Percentiles rank a stretch among this genome's conserved stretches.
Conservation (phyloP, 2,329 filamentous ascomycete genomes). For the Fusarium solani-melongenae region DNA sequence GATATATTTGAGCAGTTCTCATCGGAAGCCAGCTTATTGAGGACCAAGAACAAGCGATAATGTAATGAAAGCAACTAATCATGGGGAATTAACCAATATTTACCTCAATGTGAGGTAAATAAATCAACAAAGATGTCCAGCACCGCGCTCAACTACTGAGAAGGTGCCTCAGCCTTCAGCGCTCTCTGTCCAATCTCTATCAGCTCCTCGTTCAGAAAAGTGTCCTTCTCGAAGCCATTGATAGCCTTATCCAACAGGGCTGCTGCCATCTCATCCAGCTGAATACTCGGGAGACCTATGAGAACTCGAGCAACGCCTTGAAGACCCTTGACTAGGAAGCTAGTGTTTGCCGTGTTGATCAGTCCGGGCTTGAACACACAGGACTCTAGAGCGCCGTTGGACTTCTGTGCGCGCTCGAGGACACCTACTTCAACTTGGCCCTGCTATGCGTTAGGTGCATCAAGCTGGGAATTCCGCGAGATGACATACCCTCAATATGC, state of each 20-base stretch:
- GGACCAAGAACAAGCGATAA: not conserved
- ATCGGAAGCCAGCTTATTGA: not conserved
- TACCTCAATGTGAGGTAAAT: not conserved
- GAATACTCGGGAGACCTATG: slow-evolving; percentile 49
- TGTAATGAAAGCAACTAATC: not conserved
- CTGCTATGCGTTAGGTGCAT: slow-evolving; percentile 42
- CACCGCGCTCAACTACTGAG: not conserved
- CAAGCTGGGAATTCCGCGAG: not conserved
- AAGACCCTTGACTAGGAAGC: slow-evolving; percentile 2
- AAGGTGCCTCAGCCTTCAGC: not conserved
- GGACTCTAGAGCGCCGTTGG: slow-evolving; percentile 51
- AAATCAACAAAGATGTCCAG: not conserved
- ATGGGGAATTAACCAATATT: not conserved
- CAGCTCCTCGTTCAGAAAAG: slow-evolving; percentile 56
- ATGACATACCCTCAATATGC: slow-evolving; percentile 58
- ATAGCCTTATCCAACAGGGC: slow-evolving; percentile 57
- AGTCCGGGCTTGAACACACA: slow-evolving; percentile 56
- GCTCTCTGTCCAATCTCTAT: slow-evolving; percentile 47
- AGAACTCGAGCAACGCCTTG: slow-evolving; percentile 19
- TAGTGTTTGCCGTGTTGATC: slow-evolving; percentile 43
- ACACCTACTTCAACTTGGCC: slow-evolving; percentile 59
- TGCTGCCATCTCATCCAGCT: slow-evolving; percentile 52
- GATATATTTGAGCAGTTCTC: not conserved
- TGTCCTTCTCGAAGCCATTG: slow-evolving; percentile 59
- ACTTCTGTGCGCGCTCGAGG: slow-evolving; percentile 53